phyloP scores from a whole-genome alignment of 495 filamentous ascomycete species.

The Hamigera avellanea region DNA sequence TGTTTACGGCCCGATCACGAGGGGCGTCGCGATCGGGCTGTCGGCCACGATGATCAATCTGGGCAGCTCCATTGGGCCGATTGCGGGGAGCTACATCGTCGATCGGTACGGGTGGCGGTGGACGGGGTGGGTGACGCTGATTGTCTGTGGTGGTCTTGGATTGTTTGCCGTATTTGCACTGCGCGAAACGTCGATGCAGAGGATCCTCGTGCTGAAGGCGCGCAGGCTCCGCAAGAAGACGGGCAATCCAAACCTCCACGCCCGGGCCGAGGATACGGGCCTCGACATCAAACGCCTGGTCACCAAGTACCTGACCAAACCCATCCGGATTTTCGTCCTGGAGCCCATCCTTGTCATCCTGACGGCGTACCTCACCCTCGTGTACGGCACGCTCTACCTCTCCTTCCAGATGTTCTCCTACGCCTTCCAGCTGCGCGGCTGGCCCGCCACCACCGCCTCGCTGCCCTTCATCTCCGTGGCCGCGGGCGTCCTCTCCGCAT shows the following conservation, averaged over 20 bases:
- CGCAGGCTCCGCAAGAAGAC: slow-evolving; percentile 34
- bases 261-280: slow-evolving; percentile 31
- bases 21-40: slow-evolving; percentile 35
- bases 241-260: slow-evolving; percentile 23
- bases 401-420: slow-evolving; percentile 41
- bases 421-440: slow-evolving; percentile 33
- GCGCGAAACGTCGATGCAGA: slow-evolving; percentile 35
- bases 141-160: slow-evolving; percentile 31
- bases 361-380: slow-evolving; percentile 24
- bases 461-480: slow-evolving; percentile 44
- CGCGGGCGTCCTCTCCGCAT: slow-evolving; percentile 22
- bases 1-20: slow-evolving; percentile 27
- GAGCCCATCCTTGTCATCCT: slow-evolving; percentile 43
- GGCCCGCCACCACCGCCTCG: slow-evolving; percentile 22
- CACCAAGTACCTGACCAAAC: slow-evolving; percentile 37
- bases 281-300: slow-evolving; percentile 25
- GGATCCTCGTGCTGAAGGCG: slow-evolving; percentile 31
- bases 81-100: slow-evolving; percentile 6
- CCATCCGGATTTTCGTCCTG: slow-evolving; percentile 36
- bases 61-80: slow-evolving; percentile 16
- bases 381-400: slow-evolving; percentile 44
- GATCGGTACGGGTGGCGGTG: background rate
- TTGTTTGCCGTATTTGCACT: slow-evolving; percentile 39
- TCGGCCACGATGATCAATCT: slow-evolving; percentile 16
- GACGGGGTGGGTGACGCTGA: slow-evolving; percentile 24